Evolutionary conservation across 768 basidiomycete genomes (phyloP).

Genomic region (Boletus sp.): DNA sequence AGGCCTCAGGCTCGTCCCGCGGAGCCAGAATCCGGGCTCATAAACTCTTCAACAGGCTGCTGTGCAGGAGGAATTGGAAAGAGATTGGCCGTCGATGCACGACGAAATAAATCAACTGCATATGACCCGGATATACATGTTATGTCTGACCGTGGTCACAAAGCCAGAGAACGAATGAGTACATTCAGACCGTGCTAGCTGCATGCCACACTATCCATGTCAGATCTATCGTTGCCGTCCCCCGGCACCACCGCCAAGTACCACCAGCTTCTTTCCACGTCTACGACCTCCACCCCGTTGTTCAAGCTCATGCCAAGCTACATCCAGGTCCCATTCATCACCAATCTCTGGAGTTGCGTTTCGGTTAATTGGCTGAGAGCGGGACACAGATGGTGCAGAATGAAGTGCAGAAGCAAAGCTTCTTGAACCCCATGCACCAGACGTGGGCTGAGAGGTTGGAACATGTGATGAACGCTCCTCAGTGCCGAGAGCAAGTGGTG

Average conservation of each 20-base stretch:
- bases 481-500: constrained; percentile 7
- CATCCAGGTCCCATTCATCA: constrained; percentile 78
- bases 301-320: constrained; percentile 80
- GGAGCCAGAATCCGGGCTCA: neutral
- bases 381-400: constrained; percentile 45
- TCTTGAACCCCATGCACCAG: constrained; percentile 73
- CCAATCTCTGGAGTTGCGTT: constrained; percentile 29
- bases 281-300: constrained; percentile 54
- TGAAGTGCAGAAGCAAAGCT: constrained; percentile 82
- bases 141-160: constrained; percentile 13
- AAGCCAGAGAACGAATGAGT: constrained; percentile 2
- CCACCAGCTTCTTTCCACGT: constrained; percentile 60
- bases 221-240: constrained; percentile 42
- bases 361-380: constrained; percentile 36
- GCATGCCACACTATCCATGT: neutral
- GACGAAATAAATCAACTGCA: neutral
- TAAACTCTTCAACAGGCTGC: too few relatives aligned
- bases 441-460: constrained; percentile 10
- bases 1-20: neutral
- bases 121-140: constrained; percentile 1
- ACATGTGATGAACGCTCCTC: constrained; percentile 13
- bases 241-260: constrained; percentile 63
- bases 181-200: neutral
- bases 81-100: neutral
- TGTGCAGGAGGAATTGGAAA: too few relatives aligned